These are phyloP conservation scores for Coelastrella sp. DNA, from an alignment of 139 green algal species.

Conservation along the genomic window DNA sequence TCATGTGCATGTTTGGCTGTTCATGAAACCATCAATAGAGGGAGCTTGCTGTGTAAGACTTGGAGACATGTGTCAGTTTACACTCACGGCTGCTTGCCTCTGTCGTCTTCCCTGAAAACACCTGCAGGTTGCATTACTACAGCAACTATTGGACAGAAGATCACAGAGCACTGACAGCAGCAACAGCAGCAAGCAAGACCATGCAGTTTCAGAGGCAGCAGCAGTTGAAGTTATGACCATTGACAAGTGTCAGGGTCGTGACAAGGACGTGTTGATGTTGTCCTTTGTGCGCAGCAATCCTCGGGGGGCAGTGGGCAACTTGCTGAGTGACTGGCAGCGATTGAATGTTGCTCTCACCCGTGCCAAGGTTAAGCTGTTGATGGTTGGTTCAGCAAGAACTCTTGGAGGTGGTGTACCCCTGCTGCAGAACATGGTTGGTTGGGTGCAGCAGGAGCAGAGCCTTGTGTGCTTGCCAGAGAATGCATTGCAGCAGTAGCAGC, in stretches of 20 bases:
- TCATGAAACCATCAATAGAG: too few species aligned
- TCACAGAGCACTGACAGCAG: not conserved
- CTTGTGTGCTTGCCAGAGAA: conserved; percentile 32
- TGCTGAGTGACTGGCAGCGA: conserved; percentile 89
- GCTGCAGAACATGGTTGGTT: conserved; percentile 46
- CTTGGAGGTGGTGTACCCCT: conserved; percentile 28
- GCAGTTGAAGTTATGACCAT: conserved; percentile 87
- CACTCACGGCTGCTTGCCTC: too few species aligned
- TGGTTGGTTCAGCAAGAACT: conserved; percentile 77
- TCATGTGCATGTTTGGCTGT: too few species aligned
- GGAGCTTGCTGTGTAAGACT: too few species aligned
- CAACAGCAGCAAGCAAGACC: not conserved
- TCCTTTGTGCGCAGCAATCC: conserved; percentile 84
- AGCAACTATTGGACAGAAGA: conserved; percentile 9
- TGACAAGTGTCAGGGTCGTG: conserved; percentile 89
- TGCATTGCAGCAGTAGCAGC: conserved; percentile 26
- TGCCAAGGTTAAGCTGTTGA: conserved; percentile 84
- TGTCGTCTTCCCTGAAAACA: too few species aligned
- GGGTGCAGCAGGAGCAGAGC: conserved; percentile 24
- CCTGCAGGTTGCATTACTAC: conserved; percentile 6
- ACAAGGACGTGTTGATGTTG: conserved; percentile 83
- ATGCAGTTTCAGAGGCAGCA: conserved; percentile 22
- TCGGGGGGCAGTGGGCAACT: conserved; percentile 47
- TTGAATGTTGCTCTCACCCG: conserved; percentile 96
- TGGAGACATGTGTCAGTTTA: too few species aligned